phyloP scores from a whole-genome alignment of 1,139 yeast species.

The Spathaspora sp. region DNA sequence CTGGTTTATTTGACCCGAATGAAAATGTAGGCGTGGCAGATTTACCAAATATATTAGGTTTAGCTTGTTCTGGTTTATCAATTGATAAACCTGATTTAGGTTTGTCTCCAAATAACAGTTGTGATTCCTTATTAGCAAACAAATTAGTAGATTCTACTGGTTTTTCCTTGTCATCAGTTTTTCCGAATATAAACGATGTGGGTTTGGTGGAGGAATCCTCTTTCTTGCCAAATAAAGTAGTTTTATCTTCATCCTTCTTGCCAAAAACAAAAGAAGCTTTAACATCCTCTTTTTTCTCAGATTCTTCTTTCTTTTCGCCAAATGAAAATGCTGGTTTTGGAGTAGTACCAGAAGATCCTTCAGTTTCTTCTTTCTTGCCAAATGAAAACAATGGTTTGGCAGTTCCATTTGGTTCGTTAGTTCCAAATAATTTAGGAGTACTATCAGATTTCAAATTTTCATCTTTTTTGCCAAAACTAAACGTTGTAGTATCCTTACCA shows the following conservation, averaged over 20 bases:
- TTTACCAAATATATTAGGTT: neutral
- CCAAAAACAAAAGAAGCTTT: constrained; percentile 7
- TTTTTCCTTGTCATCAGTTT: neutral
- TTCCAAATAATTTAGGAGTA: constrained; percentile 11
- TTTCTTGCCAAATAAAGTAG: neutral
- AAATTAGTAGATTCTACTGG: neutral
- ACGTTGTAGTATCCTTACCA: constrained; percentile 9
- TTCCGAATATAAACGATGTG: neutral
- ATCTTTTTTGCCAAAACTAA: constrained; percentile 10
- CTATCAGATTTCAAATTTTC: neutral
- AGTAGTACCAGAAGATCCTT: neutral
- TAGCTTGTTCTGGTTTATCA: neutral
- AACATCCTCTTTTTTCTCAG: constrained; percentile 4
- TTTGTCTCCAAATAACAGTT: neutral
- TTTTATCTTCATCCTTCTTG: constrained; percentile 3
- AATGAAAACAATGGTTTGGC: constrained; percentile 7
- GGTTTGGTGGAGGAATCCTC: constrained; percentile 7
- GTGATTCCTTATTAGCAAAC: neutral
- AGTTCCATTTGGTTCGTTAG: neutral
- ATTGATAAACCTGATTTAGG: neutral
- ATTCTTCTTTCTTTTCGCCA: no score
- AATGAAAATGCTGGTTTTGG: constrained; percentile 15
- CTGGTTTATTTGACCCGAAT: constrained; percentile 11
- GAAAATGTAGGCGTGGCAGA: constrained; percentile 11
- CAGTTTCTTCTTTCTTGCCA: constrained; percentile 10